A percentile compares a stretch with the other conserved stretches of the same genome.
phyloP scores from a whole-genome alignment of 176 grass and related monocot species.

The Echinochloa phyllopogon region DNA sequence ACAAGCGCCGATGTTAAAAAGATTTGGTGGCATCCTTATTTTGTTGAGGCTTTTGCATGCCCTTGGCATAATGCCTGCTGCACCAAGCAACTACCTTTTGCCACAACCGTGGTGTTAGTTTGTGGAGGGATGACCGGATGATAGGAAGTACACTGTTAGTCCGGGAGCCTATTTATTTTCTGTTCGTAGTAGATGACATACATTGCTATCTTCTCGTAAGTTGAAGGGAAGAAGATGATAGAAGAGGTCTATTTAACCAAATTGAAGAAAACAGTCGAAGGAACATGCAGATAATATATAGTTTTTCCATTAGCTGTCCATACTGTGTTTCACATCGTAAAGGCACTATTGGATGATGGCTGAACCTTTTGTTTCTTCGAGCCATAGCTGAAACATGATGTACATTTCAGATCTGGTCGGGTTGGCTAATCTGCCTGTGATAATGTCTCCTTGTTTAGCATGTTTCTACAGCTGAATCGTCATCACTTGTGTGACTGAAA shows the following conservation, averaged over 20 bases:
- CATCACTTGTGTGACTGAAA: background rate
- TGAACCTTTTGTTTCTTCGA: background rate
- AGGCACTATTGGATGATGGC: background rate
- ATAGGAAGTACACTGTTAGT: background rate
- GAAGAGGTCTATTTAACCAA: slow-evolving; percentile 15
- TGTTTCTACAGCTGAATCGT: background rate
- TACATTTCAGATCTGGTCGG: background rate
- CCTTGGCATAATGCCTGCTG: background rate
- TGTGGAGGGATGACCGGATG: slow-evolving; percentile 2
- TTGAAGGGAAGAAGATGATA: slow-evolving; percentile 25
- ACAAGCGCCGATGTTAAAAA: slow-evolving; percentile 21
- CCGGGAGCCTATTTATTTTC: background rate
- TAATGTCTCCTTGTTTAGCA: background rate
- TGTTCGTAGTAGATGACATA: background rate
- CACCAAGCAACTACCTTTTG: slow-evolving; percentile 24
- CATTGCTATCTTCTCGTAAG: background rate
- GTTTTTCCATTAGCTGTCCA: background rate
- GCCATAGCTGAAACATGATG: slow-evolving; percentile 37
- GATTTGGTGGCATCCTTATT: slow-evolving; percentile 10
- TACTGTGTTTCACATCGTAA: background rate
- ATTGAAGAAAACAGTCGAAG: background rate
- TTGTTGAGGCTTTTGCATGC: slow-evolving; percentile 16
- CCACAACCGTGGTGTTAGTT: background rate
- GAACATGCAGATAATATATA: slow-evolving; percentile 11
- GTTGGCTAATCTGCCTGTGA: background rate